These are phyloP conservation scores for Ophiostoma ulmi DNA, from an alignment of 2,329 filamentous ascomycete genomes.

Conservation along the genomic window DNA sequence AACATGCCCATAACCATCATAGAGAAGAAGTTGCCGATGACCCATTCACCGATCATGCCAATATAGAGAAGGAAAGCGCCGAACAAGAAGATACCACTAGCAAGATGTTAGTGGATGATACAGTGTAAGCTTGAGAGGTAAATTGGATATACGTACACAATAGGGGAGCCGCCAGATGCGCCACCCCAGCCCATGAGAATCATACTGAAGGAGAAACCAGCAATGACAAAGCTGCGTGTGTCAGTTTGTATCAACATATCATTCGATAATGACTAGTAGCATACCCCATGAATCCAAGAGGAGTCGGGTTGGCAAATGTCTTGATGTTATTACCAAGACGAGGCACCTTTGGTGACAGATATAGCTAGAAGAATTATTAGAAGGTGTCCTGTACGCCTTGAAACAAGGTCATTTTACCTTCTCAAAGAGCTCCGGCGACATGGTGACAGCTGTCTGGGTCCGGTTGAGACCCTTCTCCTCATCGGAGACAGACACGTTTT, in stretches of 20 bases:
- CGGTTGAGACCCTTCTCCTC: slow-evolving; percentile 23
- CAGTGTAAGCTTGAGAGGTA: neutral
- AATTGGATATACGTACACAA: slow-evolving; percentile 5
- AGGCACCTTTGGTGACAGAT: slow-evolving; percentile 19
- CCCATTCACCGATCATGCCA: slow-evolving; percentile 48
- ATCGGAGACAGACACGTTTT: slow-evolving; percentile 16
- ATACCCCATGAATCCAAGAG: slow-evolving; percentile 21
- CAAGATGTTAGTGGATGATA: neutral
- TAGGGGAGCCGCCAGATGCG: slow-evolving; percentile 18
- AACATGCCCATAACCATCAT: slow-evolving; percentile 52
- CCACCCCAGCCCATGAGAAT: slow-evolving; percentile 23
- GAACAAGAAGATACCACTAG: slow-evolving; percentile 22
- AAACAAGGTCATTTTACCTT: slow-evolving; percentile 7
- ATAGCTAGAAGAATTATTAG: slow-evolving; percentile 17
- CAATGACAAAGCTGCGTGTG: slow-evolving; percentile 17
- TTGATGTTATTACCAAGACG: slow-evolving; percentile 19
- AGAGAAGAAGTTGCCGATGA: slow-evolving; percentile 47
- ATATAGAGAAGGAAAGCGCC: slow-evolving; percentile 19
- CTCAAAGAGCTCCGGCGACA: slow-evolving; percentile 22
- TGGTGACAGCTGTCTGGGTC: slow-evolving; percentile 22
- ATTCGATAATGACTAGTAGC: neutral
- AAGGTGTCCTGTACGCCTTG: neutral
- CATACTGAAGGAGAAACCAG: slow-evolving; percentile 21
- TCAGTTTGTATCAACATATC: neutral
- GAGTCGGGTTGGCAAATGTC: slow-evolving; percentile 21